A percentile compares a stretch with the other conserved stretches of the same genome.
These are phyloP conservation scores for Micractinium sp. DNA, from an alignment of 139 green algal genomes.

Conservation along the genomic window DNA sequence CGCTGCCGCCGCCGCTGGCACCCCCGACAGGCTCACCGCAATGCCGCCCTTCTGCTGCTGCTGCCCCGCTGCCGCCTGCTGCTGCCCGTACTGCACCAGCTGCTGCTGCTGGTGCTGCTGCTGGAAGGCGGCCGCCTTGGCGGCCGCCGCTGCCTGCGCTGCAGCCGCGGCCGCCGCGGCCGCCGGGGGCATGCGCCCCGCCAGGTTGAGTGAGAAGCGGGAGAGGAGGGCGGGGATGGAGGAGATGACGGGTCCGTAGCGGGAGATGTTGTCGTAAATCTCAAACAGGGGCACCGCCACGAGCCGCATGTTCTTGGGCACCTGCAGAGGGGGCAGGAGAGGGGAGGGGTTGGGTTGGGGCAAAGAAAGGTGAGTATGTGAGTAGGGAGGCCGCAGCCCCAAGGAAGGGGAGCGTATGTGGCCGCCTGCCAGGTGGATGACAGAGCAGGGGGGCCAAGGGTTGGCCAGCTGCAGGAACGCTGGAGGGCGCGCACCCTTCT, in stretches of 20 bases:
- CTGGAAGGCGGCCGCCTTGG: background rate
- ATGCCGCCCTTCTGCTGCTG: conserved; percentile 24
- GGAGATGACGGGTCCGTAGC: conserved; percentile 86
- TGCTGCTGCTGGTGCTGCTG: conserved; percentile 24
- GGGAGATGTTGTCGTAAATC: conserved; percentile 90
- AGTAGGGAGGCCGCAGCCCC: background rate
- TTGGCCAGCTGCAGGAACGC: too few relatives aligned
- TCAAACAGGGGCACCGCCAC: conserved; percentile 96
- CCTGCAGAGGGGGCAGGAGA: conserved; percentile 52
- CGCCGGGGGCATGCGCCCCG: conserved; percentile 1
- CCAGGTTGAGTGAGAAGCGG: conserved; percentile 69
- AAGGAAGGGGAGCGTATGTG: too few relatives aligned
- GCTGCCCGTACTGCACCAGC: conserved; percentile 19
- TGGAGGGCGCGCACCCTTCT: too few relatives aligned
- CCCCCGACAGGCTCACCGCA: conserved; percentile 21
- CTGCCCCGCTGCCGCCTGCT: background rate
- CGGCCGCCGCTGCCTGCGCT: background rate
- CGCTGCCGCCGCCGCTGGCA: background rate
- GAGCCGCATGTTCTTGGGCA: conserved; percentile 94
- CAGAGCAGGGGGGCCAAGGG: too few relatives aligned
- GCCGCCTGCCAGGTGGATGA: background rate
- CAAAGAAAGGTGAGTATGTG: background rate
- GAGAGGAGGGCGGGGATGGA: conserved; percentile 86
- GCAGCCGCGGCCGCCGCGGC: conserved; percentile 9
- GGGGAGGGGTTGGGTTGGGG: background rate